Base-by-base conservation (phyloP, 2,329 filamentous ascomycete genomes). In the Pestalotiopsis sp. region DNA sequence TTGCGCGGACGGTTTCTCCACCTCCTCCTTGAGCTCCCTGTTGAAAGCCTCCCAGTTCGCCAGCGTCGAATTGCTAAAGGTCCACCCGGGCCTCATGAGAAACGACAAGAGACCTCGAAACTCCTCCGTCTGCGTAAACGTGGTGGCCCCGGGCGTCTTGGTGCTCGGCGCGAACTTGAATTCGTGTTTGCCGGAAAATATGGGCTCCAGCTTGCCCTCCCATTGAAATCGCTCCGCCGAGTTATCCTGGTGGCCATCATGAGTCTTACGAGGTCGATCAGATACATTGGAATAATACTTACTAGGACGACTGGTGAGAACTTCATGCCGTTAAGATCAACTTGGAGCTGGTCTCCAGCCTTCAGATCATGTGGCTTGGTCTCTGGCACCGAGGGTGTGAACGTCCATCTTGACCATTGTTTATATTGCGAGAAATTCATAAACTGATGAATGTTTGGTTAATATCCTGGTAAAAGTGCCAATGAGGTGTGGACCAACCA, bases 351-450 rank as follows among this genome's bases (percentile, higher is more conserved):
- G 61, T 64, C 61, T 7, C 36, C 36, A 12, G 38, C 6, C 9
- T 49, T 45, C 38, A 64, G 25, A 2, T 27, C 38, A 3, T 17
- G 23, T 7, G 61, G 36, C 14, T 14, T 64, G n/a, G 9, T 49
- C 3, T 11, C 12, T 4, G 39, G 3, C 2, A 17, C 61, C 12
- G 14, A 13, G 1, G 61, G 61, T 20, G 38, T 38, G 23, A 64
- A 14, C 2, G 38, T 45, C 61, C 61, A 64, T 25, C 49, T 45
- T 2, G 38, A 41, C 61, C 61, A 64, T 27, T 64, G 38, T 17
- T 64, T 64, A 39, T 64, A 64, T 23, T n/a, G 61, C n/a, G 38
- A 23, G 13, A 64, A 64, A 39, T 64, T 38, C 61, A 64, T 64
- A n/a, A 45, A 64, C 61, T 64, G 13, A 25, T 12, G 25, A 1